These are phyloP conservation scores for Colletotrichum falcatum DNA, from an alignment of 2,329 filamentous ascomycete species.

Conservation along the genomic window DNA sequence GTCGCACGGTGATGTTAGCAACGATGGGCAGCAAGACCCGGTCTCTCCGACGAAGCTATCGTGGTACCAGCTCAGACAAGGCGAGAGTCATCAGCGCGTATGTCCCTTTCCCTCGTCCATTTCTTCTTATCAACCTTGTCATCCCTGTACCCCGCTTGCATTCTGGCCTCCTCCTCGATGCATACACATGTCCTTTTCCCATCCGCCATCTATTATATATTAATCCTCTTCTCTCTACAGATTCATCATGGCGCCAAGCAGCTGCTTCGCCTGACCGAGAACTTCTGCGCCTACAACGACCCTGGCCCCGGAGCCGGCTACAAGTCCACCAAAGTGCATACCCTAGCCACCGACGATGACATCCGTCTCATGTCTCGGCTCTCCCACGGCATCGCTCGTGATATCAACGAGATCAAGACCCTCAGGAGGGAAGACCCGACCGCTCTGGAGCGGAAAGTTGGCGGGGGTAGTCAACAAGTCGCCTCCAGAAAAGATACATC, in stretches of 20 bases:
- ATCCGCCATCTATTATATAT: neutral
- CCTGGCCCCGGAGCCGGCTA: conserved; percentile 6
- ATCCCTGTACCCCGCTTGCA: neutral
- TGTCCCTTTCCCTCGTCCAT: neutral
- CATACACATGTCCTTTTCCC: neutral
- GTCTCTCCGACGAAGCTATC: conserved; percentile 18
- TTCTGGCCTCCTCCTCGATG: neutral
- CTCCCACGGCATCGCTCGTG: conserved; percentile 35
- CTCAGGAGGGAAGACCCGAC: conserved; percentile 15
- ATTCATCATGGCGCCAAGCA: conserved; percentile 32
- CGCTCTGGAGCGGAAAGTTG: neutral
- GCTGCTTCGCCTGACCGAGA: conserved; percentile 28
- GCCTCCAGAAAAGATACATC: neutral
- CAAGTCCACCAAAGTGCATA: conserved; percentile 9
- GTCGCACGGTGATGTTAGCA: neutral
- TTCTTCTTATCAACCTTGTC: neutral
- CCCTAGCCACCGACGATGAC: conserved; percentile 22
- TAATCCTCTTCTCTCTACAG: neutral
- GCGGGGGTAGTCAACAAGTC: neutral
- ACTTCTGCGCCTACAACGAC: conserved; percentile 9
- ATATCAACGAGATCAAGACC: conserved; percentile 29
- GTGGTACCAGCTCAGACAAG: conserved; percentile 33
- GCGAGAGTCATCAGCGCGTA: conserved; percentile 37
- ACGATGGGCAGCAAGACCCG: conserved; percentile 16
- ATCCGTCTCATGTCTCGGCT: conserved; percentile 32